Evolutionary conservation across 2,329 filamentous ascomycete species (phyloP).

Genomic region (Tolypocladium guangdongense): DNA sequence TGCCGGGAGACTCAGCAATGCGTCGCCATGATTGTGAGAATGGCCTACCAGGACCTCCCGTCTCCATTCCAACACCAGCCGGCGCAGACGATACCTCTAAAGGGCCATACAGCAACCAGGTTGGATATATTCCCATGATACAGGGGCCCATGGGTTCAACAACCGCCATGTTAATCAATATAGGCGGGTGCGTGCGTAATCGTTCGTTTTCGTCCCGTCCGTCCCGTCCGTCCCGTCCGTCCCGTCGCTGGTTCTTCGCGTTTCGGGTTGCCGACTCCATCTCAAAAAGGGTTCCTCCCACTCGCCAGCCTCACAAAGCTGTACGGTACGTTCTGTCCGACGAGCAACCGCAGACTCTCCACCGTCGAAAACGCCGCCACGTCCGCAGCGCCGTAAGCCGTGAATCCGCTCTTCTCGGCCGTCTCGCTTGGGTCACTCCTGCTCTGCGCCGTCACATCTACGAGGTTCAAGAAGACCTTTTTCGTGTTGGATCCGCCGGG

Average conservation of each 20-base stretch:
- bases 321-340: constrained; percentile 79
- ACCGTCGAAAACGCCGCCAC: constrained; percentile 78
- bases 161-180: not conserved
- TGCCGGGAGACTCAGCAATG: too few species aligned
- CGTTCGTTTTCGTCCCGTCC: not conserved
- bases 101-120: not conserved
- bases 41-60: not conserved
- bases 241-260: not conserved
- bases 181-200: too few species aligned
- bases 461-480: constrained; percentile 74
- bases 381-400: constrained; percentile 68
- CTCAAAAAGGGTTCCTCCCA: constrained; percentile 36
- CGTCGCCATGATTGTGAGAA: not conserved
- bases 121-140: not conserved
- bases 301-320: constrained; percentile 72
- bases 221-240: not conserved
- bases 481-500: constrained; percentile 27
- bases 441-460: constrained; percentile 43
- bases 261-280: not conserved
- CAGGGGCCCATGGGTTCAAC: not conserved
- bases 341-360: constrained; percentile 65
- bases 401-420: constrained; percentile 66
- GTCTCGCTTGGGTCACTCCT: constrained; percentile 56
- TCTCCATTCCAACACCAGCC: too few species aligned
- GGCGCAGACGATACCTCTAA: not conserved